Percentiles rank a stretch among this genome's conserved stretches.
Evolutionary conservation across 371 early-diverging fungal species (phyloP).

Genomic region (Dipsacomyces acuminosporus): DNA sequence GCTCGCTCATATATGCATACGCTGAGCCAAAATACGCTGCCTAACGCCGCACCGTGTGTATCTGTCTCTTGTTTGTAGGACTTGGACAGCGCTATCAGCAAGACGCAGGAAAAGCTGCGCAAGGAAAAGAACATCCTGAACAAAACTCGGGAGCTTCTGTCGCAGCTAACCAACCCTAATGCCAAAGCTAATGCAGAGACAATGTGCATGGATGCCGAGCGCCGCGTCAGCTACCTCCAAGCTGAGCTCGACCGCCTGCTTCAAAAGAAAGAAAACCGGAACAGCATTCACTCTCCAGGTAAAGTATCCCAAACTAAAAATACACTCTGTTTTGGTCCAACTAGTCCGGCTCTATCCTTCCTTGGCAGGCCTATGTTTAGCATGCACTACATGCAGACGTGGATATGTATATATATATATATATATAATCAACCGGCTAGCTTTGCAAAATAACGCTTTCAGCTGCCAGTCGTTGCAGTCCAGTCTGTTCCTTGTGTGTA

Average conservation of each 20-base stretch:
- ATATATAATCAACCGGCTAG: no score
- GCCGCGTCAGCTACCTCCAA: constrained; percentile 75
- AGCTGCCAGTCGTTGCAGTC: no score
- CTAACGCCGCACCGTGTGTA: no score
- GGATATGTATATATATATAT: no score
- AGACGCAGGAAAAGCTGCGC: constrained; percentile 53
- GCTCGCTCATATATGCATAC: no score
- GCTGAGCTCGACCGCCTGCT: constrained; percentile 50
- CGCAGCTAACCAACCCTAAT: constrained; percentile 62
- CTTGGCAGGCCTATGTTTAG: no score
- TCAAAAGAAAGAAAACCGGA: constrained; percentile 50
- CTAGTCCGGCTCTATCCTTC: neutral
- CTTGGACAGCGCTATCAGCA: constrained; percentile 49
- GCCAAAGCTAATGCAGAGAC: constrained; percentile 73
- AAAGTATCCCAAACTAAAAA: constrained; percentile 8
- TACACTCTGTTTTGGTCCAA: neutral
- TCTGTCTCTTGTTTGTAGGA: constrained; percentile 31
- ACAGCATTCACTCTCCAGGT: constrained; percentile 43
- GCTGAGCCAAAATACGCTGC: no score
- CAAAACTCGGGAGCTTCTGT: constrained; percentile 65
- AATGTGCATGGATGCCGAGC: constrained; percentile 71
- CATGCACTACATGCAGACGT: no score
- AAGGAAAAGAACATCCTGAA: constrained; percentile 63
- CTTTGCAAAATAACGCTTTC: no score
- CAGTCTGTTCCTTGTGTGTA: no score